These are phyloP conservation scores for barrel medic (Medicago truncatula) DNA, from an alignment of 306 rosid species.

Conservation along the genomic window DNA sequence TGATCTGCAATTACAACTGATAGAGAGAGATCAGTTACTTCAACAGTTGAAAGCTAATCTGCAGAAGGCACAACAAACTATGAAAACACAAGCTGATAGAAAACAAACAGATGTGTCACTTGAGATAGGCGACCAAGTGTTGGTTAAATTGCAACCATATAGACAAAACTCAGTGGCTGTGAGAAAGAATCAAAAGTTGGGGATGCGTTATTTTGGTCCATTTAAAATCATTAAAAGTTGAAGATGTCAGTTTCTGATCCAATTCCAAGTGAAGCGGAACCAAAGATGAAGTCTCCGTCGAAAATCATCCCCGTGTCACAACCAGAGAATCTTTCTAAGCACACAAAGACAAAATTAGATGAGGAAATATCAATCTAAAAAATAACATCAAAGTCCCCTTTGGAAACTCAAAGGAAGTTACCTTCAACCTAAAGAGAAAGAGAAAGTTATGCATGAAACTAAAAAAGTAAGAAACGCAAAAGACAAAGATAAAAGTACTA, in stretches of 20 bases:
- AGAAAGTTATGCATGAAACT: constrained; percentile 43
- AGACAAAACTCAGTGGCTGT: too few species aligned
- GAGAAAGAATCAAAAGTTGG: too few species aligned
- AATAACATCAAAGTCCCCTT: constrained; percentile 29
- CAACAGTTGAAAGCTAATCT: too few species aligned
- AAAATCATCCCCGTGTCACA: constrained; percentile 34
- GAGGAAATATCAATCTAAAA: constrained; percentile 34
- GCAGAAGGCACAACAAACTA: too few species aligned
- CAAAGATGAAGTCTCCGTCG: constrained; percentile 37
- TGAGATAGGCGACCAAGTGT: too few species aligned
- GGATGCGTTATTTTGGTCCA: too few species aligned
- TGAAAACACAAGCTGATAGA: too few species aligned
- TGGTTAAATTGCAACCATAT: too few species aligned
- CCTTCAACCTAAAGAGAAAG: constrained; percentile 44
- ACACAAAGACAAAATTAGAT: constrained; percentile 5
- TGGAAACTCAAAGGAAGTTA: constrained; percentile 41
- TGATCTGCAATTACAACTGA: too few species aligned
- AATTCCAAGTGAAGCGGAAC: constrained; percentile 38
- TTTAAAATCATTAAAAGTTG: too few species aligned
- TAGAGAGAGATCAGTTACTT: too few species aligned
- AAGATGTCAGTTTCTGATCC: constrained; percentile 17
- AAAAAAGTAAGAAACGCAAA: constrained; percentile 42
- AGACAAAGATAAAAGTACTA: constrained; percentile 31
- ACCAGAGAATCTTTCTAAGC: constrained; percentile 25
- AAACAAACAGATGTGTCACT: too few species aligned